A percentile compares a stretch with the other conserved stretches of the same genome.
phyloP scores from a whole-genome alignment of 1,139 yeast genomes.

The Nadsonia commutata region DNA sequence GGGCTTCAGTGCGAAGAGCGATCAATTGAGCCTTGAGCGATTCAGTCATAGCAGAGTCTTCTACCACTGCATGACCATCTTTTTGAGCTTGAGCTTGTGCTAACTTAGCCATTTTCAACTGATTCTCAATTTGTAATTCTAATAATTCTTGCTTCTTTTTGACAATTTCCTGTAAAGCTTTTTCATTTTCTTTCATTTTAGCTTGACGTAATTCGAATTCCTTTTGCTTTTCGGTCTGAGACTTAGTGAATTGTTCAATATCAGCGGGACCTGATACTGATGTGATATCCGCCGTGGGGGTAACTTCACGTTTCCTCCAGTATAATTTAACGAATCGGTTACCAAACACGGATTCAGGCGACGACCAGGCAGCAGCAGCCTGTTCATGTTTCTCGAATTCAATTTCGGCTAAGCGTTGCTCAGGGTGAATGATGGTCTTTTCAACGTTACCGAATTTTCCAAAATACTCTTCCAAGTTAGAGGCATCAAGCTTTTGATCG shows the following conservation, averaged over 20 bases:
- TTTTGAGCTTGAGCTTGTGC: slow-evolving; percentile 14
- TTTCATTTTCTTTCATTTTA: slow-evolving; percentile 23
- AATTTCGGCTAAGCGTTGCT: slow-evolving; percentile 23
- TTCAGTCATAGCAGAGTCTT: slow-evolving; percentile 19
- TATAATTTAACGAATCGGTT: slow-evolving; percentile 35
- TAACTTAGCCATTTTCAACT: slow-evolving; percentile 15
- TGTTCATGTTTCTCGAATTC: slow-evolving; percentile 26
- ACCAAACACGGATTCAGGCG: slow-evolving; percentile 33
- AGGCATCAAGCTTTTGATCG: slow-evolving; percentile 26
- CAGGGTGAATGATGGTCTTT: slow-evolving; percentile 19
- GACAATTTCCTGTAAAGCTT: slow-evolving; percentile 22
- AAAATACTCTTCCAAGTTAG: slow-evolving; percentile 24
- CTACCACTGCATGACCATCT: slow-evolving; percentile 14
- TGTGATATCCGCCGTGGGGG: slow-evolving; percentile 7
- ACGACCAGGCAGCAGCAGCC: slow-evolving; percentile 31
- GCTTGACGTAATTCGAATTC: slow-evolving; percentile 28
- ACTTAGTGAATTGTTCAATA: slow-evolving; percentile 21
- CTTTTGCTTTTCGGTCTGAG: slow-evolving; percentile 27
- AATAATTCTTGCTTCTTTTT: slow-evolving; percentile 24
- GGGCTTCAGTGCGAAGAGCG: slow-evolving; percentile 24
- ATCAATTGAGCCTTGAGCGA: slow-evolving; percentile 23
- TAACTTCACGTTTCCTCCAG: slow-evolving; percentile 22
- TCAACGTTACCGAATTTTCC: slow-evolving; percentile 27
- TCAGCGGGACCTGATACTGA: slow-evolving; percentile 18
- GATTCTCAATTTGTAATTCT: slow-evolving; percentile 21